Evolutionary conservation across 2,329 filamentous ascomycete species (phyloP).

Genomic region (Pseudogymnoascus sp.): DNA sequence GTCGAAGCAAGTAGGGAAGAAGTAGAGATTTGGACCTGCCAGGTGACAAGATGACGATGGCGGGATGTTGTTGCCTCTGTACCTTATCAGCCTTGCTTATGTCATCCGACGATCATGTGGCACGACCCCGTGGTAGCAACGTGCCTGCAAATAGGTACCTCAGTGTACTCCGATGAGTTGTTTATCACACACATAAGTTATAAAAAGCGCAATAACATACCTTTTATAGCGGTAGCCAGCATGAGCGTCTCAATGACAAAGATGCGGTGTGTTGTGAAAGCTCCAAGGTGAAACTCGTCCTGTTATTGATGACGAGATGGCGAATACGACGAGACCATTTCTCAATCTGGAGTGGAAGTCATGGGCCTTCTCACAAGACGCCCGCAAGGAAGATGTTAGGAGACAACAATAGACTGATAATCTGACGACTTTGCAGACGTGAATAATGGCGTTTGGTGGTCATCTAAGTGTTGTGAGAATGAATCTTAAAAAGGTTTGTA

Average conservation of each 20-base stretch:
- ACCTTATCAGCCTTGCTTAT: slow-evolving; percentile 9
- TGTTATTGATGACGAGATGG: not conserved
- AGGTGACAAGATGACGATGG: not conserved
- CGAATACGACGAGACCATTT: not conserved
- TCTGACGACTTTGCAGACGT: not conserved
- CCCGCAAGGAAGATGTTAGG: not conserved
- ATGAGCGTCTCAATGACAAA: not conserved
- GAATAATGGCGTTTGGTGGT: not conserved
- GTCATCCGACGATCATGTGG: not conserved
- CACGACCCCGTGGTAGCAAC: not conserved
- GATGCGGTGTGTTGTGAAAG: not conserved
- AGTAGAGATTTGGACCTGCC: not conserved
- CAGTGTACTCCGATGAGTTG: too few relatives aligned
- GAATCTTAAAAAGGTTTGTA: not conserved
- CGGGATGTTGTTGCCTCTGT: too few relatives aligned
- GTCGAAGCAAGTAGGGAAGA: too few relatives aligned
- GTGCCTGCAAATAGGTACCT: not conserved
- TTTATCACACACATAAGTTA: not conserved
- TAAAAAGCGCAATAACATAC: not conserved
- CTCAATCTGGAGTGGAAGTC: not conserved
- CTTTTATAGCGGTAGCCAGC: not conserved
- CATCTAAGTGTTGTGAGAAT: not conserved
- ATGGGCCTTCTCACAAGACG: not conserved
- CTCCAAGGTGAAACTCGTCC: not conserved
- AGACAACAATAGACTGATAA: not conserved